Conservation (phyloP, 1,139 yeast genomes). For the Sugiyamaella xylanicola region DNA sequence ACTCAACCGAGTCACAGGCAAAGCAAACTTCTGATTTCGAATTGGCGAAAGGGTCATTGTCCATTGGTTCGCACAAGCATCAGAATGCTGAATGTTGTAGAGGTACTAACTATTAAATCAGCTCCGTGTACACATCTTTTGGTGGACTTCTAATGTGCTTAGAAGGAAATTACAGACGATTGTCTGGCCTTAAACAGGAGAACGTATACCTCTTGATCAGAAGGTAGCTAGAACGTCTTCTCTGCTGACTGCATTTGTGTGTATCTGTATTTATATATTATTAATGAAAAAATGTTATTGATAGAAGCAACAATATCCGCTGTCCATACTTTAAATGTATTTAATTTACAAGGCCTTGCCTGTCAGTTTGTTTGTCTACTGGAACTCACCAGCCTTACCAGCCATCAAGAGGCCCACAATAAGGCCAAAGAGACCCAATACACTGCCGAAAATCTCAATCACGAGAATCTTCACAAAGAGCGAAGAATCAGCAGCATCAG, state of each 20-base stretch:
- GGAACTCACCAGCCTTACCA: slow-evolving; percentile 85
- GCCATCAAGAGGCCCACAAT: slow-evolving; percentile 98
- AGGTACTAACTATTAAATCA: slow-evolving; percentile 45
- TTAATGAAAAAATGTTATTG: slow-evolving; percentile 6
- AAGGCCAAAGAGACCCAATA: slow-evolving; percentile 82
- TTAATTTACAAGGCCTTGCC: background rate
- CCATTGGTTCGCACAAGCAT: no score
- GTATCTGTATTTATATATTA: slow-evolving; percentile 14
- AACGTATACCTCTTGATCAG: slow-evolving; percentile 90
- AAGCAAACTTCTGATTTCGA: no score
- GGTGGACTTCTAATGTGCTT: slow-evolving; percentile 94
- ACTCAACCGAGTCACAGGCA: no score
- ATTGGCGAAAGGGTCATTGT: no score
- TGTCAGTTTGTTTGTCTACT: slow-evolving; percentile 24
- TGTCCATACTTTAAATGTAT: background rate
- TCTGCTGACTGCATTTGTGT: background rate
- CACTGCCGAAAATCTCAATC: slow-evolving; percentile 95
- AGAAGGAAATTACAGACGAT: slow-evolving; percentile 91
- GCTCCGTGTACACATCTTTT: slow-evolving; percentile 90
- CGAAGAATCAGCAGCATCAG: slow-evolving; percentile 97
- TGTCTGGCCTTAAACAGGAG: slow-evolving; percentile 89
- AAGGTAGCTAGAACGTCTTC: slow-evolving; percentile 43
- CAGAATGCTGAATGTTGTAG: no score
- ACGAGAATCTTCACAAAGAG: slow-evolving; percentile 94
- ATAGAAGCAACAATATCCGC: slow-evolving; percentile 5